These are phyloP conservation scores for Trametes coccinea DNA, from an alignment of 768 basidiomycete species.

Conservation along the genomic window DNA sequence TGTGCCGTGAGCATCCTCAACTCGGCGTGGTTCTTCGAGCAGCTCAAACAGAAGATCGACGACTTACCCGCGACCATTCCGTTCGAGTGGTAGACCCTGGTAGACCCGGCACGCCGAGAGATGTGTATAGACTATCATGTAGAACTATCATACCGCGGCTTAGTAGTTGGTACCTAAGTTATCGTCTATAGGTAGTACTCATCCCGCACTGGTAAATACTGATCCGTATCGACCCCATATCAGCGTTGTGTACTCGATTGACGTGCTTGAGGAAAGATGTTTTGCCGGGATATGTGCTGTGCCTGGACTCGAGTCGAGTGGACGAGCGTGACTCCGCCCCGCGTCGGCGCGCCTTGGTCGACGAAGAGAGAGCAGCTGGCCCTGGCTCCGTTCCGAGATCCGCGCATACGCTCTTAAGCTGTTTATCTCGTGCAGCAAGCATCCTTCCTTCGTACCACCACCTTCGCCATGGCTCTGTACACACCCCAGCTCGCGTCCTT, in stretches of 20 bases:
- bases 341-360: too few relatives aligned
- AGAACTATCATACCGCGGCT: not conserved
- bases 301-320: conserved; percentile 27
- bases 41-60: conserved; percentile 60
- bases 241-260: not conserved
- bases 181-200: not conserved
- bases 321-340: conserved; percentile 39
- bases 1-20: conserved; percentile 69
- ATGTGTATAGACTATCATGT: not conserved
- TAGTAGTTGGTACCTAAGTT: not conserved
- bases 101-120: too few relatives aligned
- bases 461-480: conserved; percentile 44
- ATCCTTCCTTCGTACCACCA: conserved; percentile 30
- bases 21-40: conserved; percentile 54
- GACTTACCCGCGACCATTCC: conserved; percentile 47
- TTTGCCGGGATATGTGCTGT: conserved; percentile 38
- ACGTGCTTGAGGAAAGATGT: not conserved
- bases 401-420: not conserved
- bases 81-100: conserved; percentile 7
- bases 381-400: conserved; percentile 5
- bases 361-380: not conserved
- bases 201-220: not conserved
- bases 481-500: conserved; percentile 81
- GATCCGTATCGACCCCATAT: not conserved
- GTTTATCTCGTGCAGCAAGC: too few relatives aligned